These are phyloP conservation scores for Pyrrhoderma noxium DNA, from an alignment of 1,284 basidiomycete genomes.

Conservation along the genomic window DNA sequence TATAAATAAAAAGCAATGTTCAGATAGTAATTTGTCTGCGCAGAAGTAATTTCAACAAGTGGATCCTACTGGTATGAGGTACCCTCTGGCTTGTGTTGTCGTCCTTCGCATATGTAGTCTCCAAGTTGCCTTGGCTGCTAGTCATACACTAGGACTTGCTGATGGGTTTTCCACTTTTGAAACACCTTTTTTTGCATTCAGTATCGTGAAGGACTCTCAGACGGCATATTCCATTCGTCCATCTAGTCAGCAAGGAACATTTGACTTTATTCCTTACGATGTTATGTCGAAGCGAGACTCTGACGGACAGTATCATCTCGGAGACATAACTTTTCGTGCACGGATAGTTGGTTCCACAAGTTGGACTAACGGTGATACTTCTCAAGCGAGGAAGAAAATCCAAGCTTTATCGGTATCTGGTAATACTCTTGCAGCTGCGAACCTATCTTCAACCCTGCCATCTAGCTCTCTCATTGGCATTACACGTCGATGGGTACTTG, in stretches of 20 bases:
- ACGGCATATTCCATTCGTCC: slow-evolving; percentile 47
- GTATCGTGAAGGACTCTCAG: slow-evolving; percentile 52
- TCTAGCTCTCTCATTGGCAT: slow-evolving; percentile 40
- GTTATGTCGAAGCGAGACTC: slow-evolving; percentile 42
- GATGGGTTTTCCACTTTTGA: slow-evolving; percentile 43
- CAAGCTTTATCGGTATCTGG: slow-evolving; percentile 34
- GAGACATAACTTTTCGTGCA: slow-evolving; percentile 49
- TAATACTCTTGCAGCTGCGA: slow-evolving; percentile 40
- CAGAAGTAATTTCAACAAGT: no score
- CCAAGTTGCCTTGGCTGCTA: neutral
- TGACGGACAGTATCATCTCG: slow-evolving; percentile 49
- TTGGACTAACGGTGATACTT: slow-evolving; percentile 44
- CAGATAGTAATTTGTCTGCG: no score
- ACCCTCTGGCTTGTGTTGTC: no score
- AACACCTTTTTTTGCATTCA: slow-evolving; percentile 37
- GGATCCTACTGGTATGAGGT: no score
- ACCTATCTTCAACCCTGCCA: slow-evolving; percentile 43
- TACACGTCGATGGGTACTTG: slow-evolving; percentile 44
- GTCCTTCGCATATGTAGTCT: no score
- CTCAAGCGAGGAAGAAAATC: slow-evolving; percentile 38
- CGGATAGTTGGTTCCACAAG: slow-evolving; percentile 37
- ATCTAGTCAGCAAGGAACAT: slow-evolving; percentile 27
- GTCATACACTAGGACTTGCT: slow-evolving; percentile 33
- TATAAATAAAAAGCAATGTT: no score
- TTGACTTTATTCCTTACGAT: slow-evolving; percentile 50